Evolutionary conservation across 495 filamentous ascomycete genomes (phyloP).

Genomic region (Aspergillus ostianus): DNA sequence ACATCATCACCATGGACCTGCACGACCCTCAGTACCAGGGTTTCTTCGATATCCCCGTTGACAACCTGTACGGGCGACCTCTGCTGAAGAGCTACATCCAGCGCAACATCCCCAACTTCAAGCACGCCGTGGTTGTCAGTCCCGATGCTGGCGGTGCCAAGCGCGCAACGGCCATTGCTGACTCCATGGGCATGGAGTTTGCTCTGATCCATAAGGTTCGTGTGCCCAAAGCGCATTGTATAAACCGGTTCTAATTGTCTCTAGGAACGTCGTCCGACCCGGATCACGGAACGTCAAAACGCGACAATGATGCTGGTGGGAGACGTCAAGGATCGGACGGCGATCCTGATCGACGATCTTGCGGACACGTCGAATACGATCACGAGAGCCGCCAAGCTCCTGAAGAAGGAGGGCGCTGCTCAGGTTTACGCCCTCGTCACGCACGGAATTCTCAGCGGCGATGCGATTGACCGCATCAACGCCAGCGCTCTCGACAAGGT

Average conservation of each 20-base stretch:
- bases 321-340: conserved; percentile 73
- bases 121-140: conserved; percentile 88
- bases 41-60: conserved; percentile 97
- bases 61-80: conserved; percentile 89
- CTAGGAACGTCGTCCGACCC: conserved; percentile 94
- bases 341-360: conserved; percentile 91
- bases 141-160: conserved; percentile 97
- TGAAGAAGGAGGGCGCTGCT: conserved; percentile 90
- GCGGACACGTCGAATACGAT: conserved; percentile 97
- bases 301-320: conserved; percentile 99
- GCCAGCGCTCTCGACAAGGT: conserved; percentile 85
- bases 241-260: conserved; percentile 19
- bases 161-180: conserved; percentile 93
- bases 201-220: conserved; percentile 96
- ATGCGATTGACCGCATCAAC: conserved; percentile 92
- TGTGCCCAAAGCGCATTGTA: conserved; percentile 19
- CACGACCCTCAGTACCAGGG: conserved; percentile 99
- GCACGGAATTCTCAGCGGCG: conserved; percentile 90
- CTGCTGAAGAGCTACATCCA: conserved; percentile 88
- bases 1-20: conserved; percentile 92
- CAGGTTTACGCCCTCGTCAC: conserved; percentile 88
- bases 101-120: conserved; percentile 80
- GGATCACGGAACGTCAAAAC: conserved; percentile 89
- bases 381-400: conserved; percentile 90
- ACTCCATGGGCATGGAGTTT: conserved; percentile 87